Evolutionary conservation across 768 basidiomycete genomes (phyloP), one percentile per base, ranked within the genome.

Genomic region (Russula earlei): DNA sequence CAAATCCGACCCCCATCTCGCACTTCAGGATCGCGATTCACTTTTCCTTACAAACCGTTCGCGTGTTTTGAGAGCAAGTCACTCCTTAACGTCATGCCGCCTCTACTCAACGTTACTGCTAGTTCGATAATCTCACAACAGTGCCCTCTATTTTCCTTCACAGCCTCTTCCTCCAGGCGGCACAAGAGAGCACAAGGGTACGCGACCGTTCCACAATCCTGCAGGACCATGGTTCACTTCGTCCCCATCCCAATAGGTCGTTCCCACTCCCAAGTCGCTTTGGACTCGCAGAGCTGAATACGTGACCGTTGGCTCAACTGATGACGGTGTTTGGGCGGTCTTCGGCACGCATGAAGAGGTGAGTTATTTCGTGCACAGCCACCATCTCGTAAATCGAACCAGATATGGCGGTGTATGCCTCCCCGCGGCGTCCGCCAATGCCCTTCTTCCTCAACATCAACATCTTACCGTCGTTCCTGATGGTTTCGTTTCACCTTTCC

Each of bases 281-380:
- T 84, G 82, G 82, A 67, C 72, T 7, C 49, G 75, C 25, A 69
- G 69, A 41, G 72, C 46, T 20, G 49, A 51, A 6, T 37, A 22
- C n/a, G n/a, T 20, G 22, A 50, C 27, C 12, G 11, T 63, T 33
- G 55, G 61, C 49, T 44, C 29, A 5, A 31, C 65, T 4, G 62
- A 60, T 47, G 71, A 75, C 45, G 70, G 71, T 14, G 69, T 79
- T 11, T 84, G 79, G 80, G 75, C 77, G 1, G 76, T 84, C 9
- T 83, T 83, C 67, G 67, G 67, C 57, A 75, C 77, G 0, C 84
- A 85, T 60, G 76, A 78, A 64, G 81, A 84, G 72, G 83, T 84
- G 57, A 64, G 82, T 61, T 41, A 38, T 43, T 41, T 48, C 68
- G 54, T n/a, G 53, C 41, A 57, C 44, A 58, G 55, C 52, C 57